Conservation (phyloP, 2,329 filamentous ascomycete genomes). For the Fusarium chaquense region DNA sequence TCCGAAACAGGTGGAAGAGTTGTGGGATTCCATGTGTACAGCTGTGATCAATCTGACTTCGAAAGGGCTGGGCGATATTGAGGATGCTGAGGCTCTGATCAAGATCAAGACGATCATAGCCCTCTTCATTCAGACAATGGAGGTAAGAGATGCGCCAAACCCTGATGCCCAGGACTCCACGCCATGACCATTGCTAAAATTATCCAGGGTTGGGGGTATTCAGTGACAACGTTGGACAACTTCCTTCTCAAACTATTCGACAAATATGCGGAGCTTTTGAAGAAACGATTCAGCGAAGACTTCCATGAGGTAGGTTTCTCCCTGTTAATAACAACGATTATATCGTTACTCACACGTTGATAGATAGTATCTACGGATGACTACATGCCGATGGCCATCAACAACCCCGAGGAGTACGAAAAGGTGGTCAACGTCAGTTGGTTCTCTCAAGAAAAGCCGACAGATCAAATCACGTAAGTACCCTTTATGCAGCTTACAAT, state of each 20-base stretch:
- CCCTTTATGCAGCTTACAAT: neutral
- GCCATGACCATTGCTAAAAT: constrained; percentile 75
- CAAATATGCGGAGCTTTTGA: constrained; percentile 92
- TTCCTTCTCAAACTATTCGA: constrained; percentile 91
- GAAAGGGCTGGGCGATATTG: constrained; percentile 81
- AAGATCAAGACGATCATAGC: constrained; percentile 95
- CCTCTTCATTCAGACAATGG: constrained; percentile 98
- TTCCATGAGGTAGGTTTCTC: constrained; percentile 79
- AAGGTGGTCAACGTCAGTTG: constrained; percentile 97
- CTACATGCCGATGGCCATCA: constrained; percentile 99
- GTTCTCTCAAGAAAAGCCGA: constrained; percentile 86
- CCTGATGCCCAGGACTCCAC: constrained; percentile 65
- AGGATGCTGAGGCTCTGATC: constrained; percentile 88
- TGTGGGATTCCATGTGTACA: constrained; percentile 99
- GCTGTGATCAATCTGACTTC: constrained; percentile 85
- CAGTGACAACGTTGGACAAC: constrained; percentile 82
- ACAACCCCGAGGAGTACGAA: constrained; percentile 89
- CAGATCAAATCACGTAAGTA: constrained; percentile 78
- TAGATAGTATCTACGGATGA: constrained; percentile 89
- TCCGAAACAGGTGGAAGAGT: constrained; percentile 80
- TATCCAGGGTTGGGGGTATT: constrained; percentile 91
- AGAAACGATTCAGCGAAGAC: constrained; percentile 91
- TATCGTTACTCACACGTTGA: constrained; percentile 12
- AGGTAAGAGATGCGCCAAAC: constrained; percentile 81
- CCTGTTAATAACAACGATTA: neutral